Conservation (phyloP, 208 protist genomes). For the Crithidia bombi region DNA sequence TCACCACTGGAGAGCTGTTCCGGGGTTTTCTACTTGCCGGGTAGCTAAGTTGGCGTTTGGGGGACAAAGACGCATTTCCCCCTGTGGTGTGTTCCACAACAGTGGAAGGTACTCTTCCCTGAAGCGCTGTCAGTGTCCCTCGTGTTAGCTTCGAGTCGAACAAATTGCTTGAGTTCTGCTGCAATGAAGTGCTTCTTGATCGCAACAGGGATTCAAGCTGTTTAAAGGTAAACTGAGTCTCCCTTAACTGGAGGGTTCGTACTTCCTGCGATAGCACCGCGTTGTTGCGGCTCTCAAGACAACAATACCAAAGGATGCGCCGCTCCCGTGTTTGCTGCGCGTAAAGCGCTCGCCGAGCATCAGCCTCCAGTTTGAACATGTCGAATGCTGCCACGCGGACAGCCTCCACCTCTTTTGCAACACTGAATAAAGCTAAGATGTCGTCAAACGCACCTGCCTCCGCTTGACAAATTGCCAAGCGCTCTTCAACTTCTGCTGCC, state of each 20-base stretch:
- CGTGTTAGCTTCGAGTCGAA: not conserved
- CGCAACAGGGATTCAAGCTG: constrained; percentile 14
- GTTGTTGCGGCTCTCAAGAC: constrained; percentile 50
- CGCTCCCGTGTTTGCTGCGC: constrained; percentile 58
- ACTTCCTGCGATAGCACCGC: constrained; percentile 31
- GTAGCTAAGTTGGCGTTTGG: constrained; percentile 6
- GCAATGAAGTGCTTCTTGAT: constrained; percentile 20
- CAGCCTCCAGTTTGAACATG: constrained; percentile 49
- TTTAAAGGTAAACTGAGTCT: not conserved
- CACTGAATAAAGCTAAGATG: constrained; percentile 37
- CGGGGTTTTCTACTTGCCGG: not conserved
- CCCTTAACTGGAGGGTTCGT: constrained; percentile 27
- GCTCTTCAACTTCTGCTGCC: constrained; percentile 50
- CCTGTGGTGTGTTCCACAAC: not conserved
- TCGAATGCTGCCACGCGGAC: constrained; percentile 56
- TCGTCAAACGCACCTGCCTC: constrained; percentile 36
- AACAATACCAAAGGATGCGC: constrained; percentile 41
- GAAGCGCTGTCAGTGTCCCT: not conserved
- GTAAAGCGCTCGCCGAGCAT: constrained; percentile 40
- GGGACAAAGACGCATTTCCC: not conserved
- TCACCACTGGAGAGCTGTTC: not conserved
- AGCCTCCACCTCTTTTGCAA: constrained; percentile 40
- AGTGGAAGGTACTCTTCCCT: not conserved
- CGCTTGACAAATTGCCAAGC: constrained; percentile 41
- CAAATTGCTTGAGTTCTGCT: not conserved